Base-by-base conservation (phyloP, 495 filamentous ascomycete genomes). In the Neurospora hispaniola region DNA sequence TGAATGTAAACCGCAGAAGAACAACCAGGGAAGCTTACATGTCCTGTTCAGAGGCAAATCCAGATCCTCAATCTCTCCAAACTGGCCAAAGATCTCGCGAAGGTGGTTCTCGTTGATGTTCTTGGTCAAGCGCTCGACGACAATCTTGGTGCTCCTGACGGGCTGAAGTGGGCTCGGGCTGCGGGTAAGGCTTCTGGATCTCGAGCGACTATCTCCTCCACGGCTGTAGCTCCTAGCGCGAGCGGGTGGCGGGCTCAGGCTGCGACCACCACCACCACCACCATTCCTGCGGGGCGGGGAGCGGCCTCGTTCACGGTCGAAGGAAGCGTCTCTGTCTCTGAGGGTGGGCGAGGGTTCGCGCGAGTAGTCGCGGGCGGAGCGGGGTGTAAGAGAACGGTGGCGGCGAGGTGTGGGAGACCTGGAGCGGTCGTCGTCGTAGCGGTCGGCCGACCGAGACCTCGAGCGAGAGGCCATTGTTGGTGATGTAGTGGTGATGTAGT, bases 81-180 rank as follows among this genome's bases (percentile, higher is more conserved):
- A 99, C 46, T 87, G 85, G 20, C 92, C 91, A 79, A 99, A 99
- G 70, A 99, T 97, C 76, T 99, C 96, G 46, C 88, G 87, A 9
- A 99, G 85, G 78, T 98, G 95, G 38, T 86, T 87, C 75, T 94
- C 93, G 70, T 91, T 94, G 75, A 99, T 90, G 79, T 98, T 99
- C 78, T 97, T 97, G 5, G 95, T 96, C 76, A 99, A 86, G 78
- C 96, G 96, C 83, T 99, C 96, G 42, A 98, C 91, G 18, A 98
- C 93, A 73, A 99, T 94, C 93, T 83, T 83, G 23, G 81, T 83
- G 43, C 79, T 81, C 54, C 71, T 78, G 18, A 41, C 9, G 0
- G 46, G 75, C 11, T 46, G 70, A 6, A 48, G 62, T 40, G 72
- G 71, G 44, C 74, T 80, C 42, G 54, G 42, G 69, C 75, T 79